Conservation (phyloP, 768 basidiomycete genomes). For the Lactifluus subvellereus region DNA sequence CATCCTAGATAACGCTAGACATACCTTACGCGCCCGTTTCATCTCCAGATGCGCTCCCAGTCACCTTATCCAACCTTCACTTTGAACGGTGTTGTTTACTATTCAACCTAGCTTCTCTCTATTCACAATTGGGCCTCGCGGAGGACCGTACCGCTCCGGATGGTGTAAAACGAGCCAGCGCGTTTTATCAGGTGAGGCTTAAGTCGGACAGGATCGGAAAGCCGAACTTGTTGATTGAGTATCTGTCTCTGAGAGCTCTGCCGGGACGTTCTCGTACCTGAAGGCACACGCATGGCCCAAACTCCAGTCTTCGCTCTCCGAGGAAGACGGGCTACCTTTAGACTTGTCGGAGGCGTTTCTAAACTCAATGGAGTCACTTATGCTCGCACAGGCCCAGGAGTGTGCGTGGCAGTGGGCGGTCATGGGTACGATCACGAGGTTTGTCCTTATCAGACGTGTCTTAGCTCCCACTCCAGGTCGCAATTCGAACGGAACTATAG, state of each 20-base stretch:
- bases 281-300: slow-evolving; percentile 47
- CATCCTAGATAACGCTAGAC: slow-evolving; percentile 58
- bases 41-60: slow-evolving; percentile 46
- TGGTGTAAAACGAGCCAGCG: slow-evolving; percentile 78
- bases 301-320: slow-evolving; percentile 38
- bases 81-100: slow-evolving; percentile 77
- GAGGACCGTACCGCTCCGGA: slow-evolving; percentile 67
- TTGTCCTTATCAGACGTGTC: neutral
- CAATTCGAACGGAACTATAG: slow-evolving; percentile 22
- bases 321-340: slow-evolving; percentile 48
- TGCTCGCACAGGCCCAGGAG: slow-evolving; percentile 94
- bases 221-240: neutral
- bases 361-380: slow-evolving; percentile 60
- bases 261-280: slow-evolving; percentile 66
- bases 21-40: slow-evolving; percentile 75
- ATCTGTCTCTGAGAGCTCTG: slow-evolving; percentile 47
- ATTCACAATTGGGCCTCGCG: slow-evolving; percentile 67
- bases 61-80: slow-evolving; percentile 64
- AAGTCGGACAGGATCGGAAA: neutral
- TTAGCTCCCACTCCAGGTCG: slow-evolving; percentile 10
- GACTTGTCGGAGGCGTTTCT: slow-evolving; percentile 66
- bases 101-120: slow-evolving; percentile 85
- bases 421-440: slow-evolving; percentile 45
- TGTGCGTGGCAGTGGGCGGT: slow-evolving; percentile 94
- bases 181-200: slow-evolving; percentile 56